Conservation (phyloP, 2,329 filamentous ascomycete species). For the Parafenestella ontariensis region DNA sequence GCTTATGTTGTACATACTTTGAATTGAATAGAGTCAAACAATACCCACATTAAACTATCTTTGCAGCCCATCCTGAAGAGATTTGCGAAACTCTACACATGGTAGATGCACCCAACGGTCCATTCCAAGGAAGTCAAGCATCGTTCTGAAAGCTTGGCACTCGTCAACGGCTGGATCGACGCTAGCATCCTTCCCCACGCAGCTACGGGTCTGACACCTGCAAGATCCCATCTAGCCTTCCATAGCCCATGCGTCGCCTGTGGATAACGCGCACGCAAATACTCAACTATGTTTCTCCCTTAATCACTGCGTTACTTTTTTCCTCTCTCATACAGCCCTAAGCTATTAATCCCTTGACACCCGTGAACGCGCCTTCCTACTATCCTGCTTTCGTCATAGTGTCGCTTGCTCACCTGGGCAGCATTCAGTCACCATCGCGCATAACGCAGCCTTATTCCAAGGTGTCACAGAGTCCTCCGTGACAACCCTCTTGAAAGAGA, state of each 20-base stretch:
- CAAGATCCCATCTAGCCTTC: not conserved
- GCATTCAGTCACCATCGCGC: constrained; percentile 13
- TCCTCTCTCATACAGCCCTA: not conserved
- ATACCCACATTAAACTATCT: not conserved
- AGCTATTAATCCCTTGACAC: constrained; percentile 4
- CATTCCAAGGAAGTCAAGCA: too few species aligned
- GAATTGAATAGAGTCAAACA: not conserved
- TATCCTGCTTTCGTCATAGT: constrained; percentile 13
- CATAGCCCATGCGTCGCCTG: not conserved
- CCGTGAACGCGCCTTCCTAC: not conserved
- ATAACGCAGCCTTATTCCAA: not conserved
- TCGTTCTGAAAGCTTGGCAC: constrained; percentile 13
- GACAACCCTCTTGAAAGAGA: too few species aligned
- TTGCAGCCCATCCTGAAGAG: not conserved
- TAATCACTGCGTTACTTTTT: not conserved
- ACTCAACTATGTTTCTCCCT: not conserved
- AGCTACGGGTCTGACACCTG: not conserved
- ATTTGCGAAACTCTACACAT: not conserved
- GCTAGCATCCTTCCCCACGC: constrained; percentile 6
- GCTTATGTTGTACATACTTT: constrained; percentile 1
- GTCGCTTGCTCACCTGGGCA: constrained; percentile 27
- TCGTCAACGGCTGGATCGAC: constrained; percentile 19
- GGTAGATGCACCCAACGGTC: not conserved
- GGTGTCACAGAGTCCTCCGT: too few species aligned
- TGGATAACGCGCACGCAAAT: not conserved